Conservation (phyloP, 2,329 filamentous ascomycete species). For the Calonectria pseudoturangicola region DNA sequence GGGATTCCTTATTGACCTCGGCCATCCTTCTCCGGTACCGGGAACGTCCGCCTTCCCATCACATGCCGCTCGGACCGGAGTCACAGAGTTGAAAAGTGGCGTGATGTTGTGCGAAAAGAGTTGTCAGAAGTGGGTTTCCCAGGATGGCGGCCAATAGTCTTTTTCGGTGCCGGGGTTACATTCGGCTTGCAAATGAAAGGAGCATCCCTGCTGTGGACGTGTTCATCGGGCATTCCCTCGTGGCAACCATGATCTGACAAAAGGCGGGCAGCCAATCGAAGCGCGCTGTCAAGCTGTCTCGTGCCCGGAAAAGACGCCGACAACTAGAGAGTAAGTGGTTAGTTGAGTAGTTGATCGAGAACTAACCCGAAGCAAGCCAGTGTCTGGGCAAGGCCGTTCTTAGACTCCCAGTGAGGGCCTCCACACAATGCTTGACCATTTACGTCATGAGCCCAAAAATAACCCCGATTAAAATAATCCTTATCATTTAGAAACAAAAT, state of each 20-base stretch:
- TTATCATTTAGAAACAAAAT: neutral
- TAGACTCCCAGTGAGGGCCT: neutral
- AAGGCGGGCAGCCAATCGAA: slow-evolving; percentile 6
- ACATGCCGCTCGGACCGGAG: slow-evolving; percentile 41
- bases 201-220: slow-evolving; percentile 29
- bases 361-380: slow-evolving; percentile 18
- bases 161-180: slow-evolving; percentile 19
- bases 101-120: slow-evolving; percentile 30
- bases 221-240: slow-evolving; percentile 35
- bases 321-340: slow-evolving; percentile 10
- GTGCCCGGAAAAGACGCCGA: neutral
- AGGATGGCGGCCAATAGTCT: slow-evolving; percentile 16
- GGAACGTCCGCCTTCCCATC: slow-evolving; percentile 36
- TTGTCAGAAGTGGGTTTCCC: slow-evolving; percentile 30
- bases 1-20: slow-evolving; percentile 26
- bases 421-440: slow-evolving; percentile 21
- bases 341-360: slow-evolving; percentile 8
- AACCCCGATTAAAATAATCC: neutral
- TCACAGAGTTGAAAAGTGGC: slow-evolving; percentile 37
- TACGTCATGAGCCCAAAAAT: slow-evolving; percentile 27
- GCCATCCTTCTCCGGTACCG: slow-evolving; percentile 39
- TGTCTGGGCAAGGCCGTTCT: neutral
- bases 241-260: slow-evolving; percentile 33
- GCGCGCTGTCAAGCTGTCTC: neutral
- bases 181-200: slow-evolving; percentile 28